These are phyloP conservation scores for Arthroderma sp. DNA, from an alignment of 2,329 filamentous ascomycete genomes.

Conservation along the genomic window DNA sequence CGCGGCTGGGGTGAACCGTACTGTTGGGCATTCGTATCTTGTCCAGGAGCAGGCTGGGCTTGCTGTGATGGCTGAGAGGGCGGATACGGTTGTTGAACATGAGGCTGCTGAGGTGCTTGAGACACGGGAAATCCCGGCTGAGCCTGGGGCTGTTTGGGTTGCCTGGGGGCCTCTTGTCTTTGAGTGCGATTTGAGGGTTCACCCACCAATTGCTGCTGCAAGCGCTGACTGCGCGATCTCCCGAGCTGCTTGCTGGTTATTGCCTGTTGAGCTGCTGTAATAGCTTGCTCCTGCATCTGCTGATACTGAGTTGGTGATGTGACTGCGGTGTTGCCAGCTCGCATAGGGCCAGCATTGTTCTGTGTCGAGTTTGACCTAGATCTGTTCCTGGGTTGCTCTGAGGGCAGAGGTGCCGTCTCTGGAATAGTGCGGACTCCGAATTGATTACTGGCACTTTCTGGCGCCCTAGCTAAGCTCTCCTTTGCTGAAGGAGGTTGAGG, in stretches of 20 bases:
- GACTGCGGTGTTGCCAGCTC: constrained; percentile 16
- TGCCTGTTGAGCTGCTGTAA: constrained; percentile 65
- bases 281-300: constrained; percentile 72
- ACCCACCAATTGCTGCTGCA: constrained; percentile 30
- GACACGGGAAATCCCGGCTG: constrained; percentile 22
- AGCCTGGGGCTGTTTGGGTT: constrained; percentile 32
- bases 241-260: constrained; percentile 57
- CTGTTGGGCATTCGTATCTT: constrained; percentile 11
- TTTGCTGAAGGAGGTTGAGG: constrained; percentile 30
- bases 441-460: too few relatives aligned
- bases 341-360: constrained; percentile 24
- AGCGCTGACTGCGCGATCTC: constrained; percentile 61
- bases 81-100: background rate
- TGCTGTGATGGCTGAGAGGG: constrained; percentile 21
- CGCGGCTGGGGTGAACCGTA: constrained; percentile 16
- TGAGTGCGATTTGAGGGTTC: constrained; percentile 16
- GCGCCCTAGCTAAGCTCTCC: too few relatives aligned
- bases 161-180: constrained; percentile 23
- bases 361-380: constrained; percentile 54
- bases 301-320: constrained; percentile 34
- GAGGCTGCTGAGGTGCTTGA: background rate
- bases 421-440: constrained; percentile 38
- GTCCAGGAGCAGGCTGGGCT: constrained; percentile 12
- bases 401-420: constrained; percentile 47
- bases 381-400: constrained; percentile 54